Conservation (phyloP, 305 asterid species). For the Fraxinus velutina region DNA sequence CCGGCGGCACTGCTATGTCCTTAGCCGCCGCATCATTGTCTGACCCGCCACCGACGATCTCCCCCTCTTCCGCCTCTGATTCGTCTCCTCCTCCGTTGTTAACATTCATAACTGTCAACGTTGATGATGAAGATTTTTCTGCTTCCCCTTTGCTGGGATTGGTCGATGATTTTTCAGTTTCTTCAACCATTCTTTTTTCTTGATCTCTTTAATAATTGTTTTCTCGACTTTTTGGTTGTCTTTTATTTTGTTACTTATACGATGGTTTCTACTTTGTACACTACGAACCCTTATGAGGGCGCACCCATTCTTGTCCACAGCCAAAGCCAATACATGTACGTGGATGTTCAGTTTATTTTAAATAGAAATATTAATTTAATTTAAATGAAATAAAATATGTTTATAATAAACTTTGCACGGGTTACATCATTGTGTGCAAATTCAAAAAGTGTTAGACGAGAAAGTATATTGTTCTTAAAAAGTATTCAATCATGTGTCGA, state of each 20-base stretch:
- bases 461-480: too few species aligned
- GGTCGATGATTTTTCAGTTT: conserved; percentile 33
- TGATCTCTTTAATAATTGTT: not conserved
- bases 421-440: too few species aligned
- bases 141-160: conserved; percentile 29
- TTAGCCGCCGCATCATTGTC: conserved; percentile 31
- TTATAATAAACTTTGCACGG: too few species aligned
- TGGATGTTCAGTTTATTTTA: too few species aligned
- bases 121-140: conserved; percentile 29
- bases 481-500: too few species aligned
- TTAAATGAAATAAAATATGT: too few species aligned
- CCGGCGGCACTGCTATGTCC: conserved; percentile 30
- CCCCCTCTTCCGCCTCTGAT: conserved; percentile 64
- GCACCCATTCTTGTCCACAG: too few species aligned
- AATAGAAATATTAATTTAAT: too few species aligned
- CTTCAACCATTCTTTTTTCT: conserved; percentile 35
- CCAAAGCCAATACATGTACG: too few species aligned
- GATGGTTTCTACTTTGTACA: not conserved
- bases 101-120: conserved; percentile 18
- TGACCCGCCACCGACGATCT: conserved; percentile 44
- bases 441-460: too few species aligned
- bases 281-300: too few species aligned
- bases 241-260: not conserved
- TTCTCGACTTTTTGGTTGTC: not conserved
- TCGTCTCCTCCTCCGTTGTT: conserved; percentile 27